These are phyloP conservation scores for Hypoxylon sp. DNA, from an alignment of 2,329 filamentous ascomycete species.

Conservation along the genomic window DNA sequence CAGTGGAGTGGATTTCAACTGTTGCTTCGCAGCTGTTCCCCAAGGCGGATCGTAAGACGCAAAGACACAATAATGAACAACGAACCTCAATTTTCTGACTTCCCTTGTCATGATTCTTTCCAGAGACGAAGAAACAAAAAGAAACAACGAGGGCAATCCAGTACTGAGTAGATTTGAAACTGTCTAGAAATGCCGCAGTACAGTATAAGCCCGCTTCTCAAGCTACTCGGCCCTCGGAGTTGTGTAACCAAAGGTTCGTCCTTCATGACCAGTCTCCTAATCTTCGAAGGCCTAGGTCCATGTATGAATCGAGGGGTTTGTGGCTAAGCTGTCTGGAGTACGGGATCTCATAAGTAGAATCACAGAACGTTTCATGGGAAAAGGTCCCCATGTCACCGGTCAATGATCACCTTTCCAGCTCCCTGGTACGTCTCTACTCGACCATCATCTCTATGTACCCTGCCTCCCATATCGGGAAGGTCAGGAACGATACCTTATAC, in stretches of 20 bases:
- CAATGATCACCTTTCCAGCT: slow-evolving; percentile 16
- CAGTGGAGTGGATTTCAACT: neutral
- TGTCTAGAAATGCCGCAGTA: neutral
- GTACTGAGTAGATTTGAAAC: neutral
- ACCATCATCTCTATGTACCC: slow-evolving; percentile 6
- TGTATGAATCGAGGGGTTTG: neutral
- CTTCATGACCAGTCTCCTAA: neutral
- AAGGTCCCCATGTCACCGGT: slow-evolving; percentile 19
- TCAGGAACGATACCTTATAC: slow-evolving; percentile 13
- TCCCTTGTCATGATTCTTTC: neutral
- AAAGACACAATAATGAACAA: slow-evolving; percentile 19
- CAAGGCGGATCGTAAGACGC: slow-evolving; percentile 18
- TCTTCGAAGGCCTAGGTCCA: neutral
- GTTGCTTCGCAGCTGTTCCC: slow-evolving; percentile 21
- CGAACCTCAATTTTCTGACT: neutral
- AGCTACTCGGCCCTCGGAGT: slow-evolving; percentile 1
- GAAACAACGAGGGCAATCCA: neutral
- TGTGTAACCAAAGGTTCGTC: neutral
- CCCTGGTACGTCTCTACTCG: slow-evolving; percentile 14
- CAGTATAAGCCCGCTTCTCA: slow-evolving; percentile 2
- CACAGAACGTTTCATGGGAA: slow-evolving; percentile 17
- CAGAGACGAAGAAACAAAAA: slow-evolving; percentile 1
- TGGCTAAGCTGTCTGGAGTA: slow-evolving; percentile 11
- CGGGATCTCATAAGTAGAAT: slow-evolving; percentile 4
- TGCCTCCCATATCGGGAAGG: slow-evolving; percentile 37